Evolutionary conservation across 805 yeast genomes (phyloP).

Genomic region (Tetrapisispora iriomotensis): DNA sequence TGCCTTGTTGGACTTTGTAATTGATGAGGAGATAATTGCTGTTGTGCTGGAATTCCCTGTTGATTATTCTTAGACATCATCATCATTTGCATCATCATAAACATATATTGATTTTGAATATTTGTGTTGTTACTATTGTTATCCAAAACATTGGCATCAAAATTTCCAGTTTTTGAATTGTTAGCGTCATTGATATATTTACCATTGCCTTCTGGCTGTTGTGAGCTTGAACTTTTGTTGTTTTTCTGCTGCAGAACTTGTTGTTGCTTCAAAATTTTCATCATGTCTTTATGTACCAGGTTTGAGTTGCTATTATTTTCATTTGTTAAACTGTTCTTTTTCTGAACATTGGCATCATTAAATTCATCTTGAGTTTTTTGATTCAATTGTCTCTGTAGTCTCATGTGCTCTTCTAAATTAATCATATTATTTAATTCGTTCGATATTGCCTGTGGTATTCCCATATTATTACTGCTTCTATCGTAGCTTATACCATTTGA

Average conservation of each 20-base stretch:
- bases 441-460: constrained; percentile 2
- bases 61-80: constrained; percentile 2
- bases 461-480: not conserved
- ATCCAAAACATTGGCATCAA: not conserved
- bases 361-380: not conserved
- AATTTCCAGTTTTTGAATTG: not conserved
- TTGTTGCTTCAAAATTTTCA: constrained; percentile 3
- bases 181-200: not conserved
- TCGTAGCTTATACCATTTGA: not conserved
- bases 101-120: constrained; percentile 5
- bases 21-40: constrained; percentile 4
- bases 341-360: not conserved
- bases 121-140: not conserved
- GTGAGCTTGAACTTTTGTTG: too few species aligned
- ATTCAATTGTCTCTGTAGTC: not conserved
- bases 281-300: not conserved
- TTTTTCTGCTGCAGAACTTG: constrained; percentile 12
- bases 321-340: not conserved
- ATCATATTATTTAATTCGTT: constrained; percentile 4
- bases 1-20: not conserved
- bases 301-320: not conserved
- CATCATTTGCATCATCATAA: constrained; percentile 6
- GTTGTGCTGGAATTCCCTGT: not conserved
- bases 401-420: constrained; percentile 3
- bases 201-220: constrained; percentile 9